These are phyloP conservation scores for Melastoma candidum DNA, from an alignment of 441 rosid genomes.

Conservation along the genomic window DNA sequence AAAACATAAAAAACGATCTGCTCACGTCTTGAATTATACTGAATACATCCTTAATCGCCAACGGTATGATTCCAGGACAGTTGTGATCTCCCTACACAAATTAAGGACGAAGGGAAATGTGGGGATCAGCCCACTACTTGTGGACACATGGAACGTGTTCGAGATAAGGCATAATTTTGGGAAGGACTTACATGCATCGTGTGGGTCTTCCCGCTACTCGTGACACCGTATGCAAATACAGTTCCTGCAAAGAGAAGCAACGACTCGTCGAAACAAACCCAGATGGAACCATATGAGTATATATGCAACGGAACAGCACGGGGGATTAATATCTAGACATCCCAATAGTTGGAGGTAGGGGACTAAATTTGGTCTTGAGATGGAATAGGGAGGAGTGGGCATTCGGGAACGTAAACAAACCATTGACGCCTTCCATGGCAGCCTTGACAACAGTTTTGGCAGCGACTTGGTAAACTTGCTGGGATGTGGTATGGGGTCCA, in stretches of 20 bases:
- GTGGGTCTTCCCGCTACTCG: slow-evolving; percentile 82
- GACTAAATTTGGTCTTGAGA: too few species aligned
- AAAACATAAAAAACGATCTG: slow-evolving; percentile 2
- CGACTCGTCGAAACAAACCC: too few species aligned
- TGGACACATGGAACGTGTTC: background rate
- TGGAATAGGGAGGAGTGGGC: too few species aligned
- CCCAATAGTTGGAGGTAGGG: too few species aligned
- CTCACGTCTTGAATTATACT: slow-evolving; percentile 68
- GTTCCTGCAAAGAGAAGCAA: slow-evolving; percentile 38
- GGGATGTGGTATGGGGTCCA: slow-evolving; percentile 94
- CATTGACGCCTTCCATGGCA: slow-evolving; percentile 88
- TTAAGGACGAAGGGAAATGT: slow-evolving; percentile 3
- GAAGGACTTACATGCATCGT: slow-evolving; percentile 72
- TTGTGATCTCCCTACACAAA: slow-evolving; percentile 63
- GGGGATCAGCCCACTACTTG: background rate
- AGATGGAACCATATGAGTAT: too few species aligned
- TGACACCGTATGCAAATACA: slow-evolving; percentile 86
- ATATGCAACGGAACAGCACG: too few species aligned
- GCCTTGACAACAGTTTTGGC: slow-evolving; percentile 80
- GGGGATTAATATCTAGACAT: too few species aligned
- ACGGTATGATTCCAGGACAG: slow-evolving; percentile 67
- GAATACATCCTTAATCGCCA: slow-evolving; percentile 72
- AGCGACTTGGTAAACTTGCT: slow-evolving; percentile 79
- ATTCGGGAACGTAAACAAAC: slow-evolving; percentile 17
- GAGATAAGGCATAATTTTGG: background rate